Evolutionary conservation across 768 basidiomycete species (phyloP), one percentile per base, ranked within the genome.

Genomic region (Rhizopogon vesiculosus): DNA sequence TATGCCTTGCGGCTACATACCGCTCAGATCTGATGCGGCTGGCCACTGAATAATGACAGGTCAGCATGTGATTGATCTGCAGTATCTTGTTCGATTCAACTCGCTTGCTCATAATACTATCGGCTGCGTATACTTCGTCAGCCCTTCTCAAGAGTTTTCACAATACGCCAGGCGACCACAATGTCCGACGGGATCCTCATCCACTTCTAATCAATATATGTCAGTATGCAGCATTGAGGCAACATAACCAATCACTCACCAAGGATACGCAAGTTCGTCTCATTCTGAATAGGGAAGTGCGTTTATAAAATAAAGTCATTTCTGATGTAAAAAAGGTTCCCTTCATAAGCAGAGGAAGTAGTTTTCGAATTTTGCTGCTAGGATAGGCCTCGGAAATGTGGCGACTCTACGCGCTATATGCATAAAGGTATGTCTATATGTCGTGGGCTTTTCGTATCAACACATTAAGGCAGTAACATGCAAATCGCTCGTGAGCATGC

Each of bases 221-320:
- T 33, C 33, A 33, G 45, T 46, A 46, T 6, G 13, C 6, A 13
- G 4, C 31, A n/a, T 4, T 31, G 6, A 2, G 13, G 2, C 25
- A 33, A 33, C 31, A 33, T 18, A 29, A 18, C 31, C 25, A 49
- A 16, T 61, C 57, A 29, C 3, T 64, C 2, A 64, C 65, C 59
- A 66, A 70, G 19, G 28, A 53, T 46, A 53, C 7, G 39, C 28
- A 43, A 13, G 28, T n/a, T 4, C 0, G 1, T 33, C 42, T 53
- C 31, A 33, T 33, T 33, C 31, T 10, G 25, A 4, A 3, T 2
- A 3, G 25, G 25, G 22, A 22, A 31, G 7, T 31, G 7, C 31
- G 22, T 22, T 33, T 2, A 33, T 33, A 33, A 10, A 33, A 33
- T 33, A 1, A 7, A 9, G 31, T 9, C 1, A 33, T 33, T 38